Base-by-base conservation (phyloP, 208 protist genomes). In the Crithidia sp. region DNA sequence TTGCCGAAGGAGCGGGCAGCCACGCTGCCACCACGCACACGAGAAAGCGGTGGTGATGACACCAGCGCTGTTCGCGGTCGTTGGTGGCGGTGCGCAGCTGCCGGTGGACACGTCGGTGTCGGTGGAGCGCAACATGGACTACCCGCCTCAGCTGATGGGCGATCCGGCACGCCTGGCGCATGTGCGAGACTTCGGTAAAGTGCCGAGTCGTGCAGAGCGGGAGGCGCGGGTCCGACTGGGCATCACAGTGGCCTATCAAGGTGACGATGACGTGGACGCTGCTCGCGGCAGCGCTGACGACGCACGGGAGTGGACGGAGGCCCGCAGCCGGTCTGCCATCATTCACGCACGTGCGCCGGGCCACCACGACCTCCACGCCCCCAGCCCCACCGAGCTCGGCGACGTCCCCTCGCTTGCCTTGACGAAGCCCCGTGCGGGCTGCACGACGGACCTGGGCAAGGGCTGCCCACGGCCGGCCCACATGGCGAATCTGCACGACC, bases 271-370 rank as follows among this genome's bases (percentile, higher is more conserved):
- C 4, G 45, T 7, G 9, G n/a, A 39, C 50, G 65, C 12, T 49
- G 45, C 45, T 13, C 9, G 45, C 12, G 45, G 7, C 44, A 40
- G 50, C 16, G 16, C 45, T 7, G 44, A 74, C 19, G 77, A 67
- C 56, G 74, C 70, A 28, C 63, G 28, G 28, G 85, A 83, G 56
- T 67, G 59, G 28, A 77, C 71, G 19, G 77, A 82, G 63, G 63
- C 76, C 54, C 85, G 84, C 37, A 73, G 73, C 19, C 77, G 65
- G 16, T 50, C 63, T 16, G 82, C 73, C 28, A 44, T 85, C 45
- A 95, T 95, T 62, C 77, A 95, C 68, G 76, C 86, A 8, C 66
- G 40, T 7, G 85, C 90, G 0, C 87, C 90, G 13, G 90, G 87
- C n/a, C 90, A 92, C 57, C 79, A 82, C 8, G 75, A 68, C n/a